phyloP scores from a whole-genome alignment of 345 rosid species.

The Rhodamnia argentea region DNA sequence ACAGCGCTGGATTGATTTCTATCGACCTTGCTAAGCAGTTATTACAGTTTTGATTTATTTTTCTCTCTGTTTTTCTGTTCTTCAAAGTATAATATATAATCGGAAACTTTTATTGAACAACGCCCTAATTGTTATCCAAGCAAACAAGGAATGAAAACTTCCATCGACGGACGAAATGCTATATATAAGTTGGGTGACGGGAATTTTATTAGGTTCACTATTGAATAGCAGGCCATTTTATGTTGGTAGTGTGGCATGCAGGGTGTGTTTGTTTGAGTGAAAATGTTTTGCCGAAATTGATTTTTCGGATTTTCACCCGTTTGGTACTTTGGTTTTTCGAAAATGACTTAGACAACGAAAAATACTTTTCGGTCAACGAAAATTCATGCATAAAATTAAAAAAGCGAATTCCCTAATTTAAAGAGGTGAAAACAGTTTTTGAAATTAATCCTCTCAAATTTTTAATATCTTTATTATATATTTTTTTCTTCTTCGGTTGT shows the following conservation, averaged over 20 bases:
- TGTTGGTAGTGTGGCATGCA: background rate
- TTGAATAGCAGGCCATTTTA: background rate
- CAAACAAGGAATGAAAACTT: background rate
- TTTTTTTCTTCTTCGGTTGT: too few species aligned
- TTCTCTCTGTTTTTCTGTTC: background rate
- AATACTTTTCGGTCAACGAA: too few species aligned
- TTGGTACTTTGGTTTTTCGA: too few species aligned
- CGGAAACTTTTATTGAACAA: background rate
- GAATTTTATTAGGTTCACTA: background rate
- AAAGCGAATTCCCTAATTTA: too few species aligned
- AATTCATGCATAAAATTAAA: too few species aligned
- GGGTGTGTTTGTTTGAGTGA: background rate
- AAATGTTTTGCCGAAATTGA: background rate
- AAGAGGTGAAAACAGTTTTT: too few species aligned
- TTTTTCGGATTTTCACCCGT: too few species aligned
- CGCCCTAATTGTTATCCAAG: too few species aligned
- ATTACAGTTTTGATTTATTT: slow-evolving; percentile 23
- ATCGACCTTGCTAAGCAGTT: slow-evolving; percentile 50
- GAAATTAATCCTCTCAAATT: too few species aligned
- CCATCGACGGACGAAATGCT: background rate
- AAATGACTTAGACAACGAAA: too few species aligned
- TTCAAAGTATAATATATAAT: background rate
- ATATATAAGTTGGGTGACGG: background rate
- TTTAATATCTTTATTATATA: too few species aligned
- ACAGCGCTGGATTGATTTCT: slow-evolving; percentile 34